Base-by-base conservation (phyloP, 108 stramenopile genomes). In the Conticribra weissflogii region DNA sequence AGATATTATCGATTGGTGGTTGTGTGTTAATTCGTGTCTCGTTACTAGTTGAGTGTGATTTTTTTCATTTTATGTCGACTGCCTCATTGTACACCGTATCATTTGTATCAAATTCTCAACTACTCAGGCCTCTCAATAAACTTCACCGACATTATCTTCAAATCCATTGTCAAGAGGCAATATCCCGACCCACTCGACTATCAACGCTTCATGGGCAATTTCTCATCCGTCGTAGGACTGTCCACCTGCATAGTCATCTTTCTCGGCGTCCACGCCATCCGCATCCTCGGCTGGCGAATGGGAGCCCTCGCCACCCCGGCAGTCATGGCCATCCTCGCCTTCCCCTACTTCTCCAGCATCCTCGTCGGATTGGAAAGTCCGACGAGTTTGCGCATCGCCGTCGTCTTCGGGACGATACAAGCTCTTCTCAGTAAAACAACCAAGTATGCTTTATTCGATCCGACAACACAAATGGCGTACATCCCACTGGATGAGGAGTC, bases 81-180 rank as follows among this genome's bases (percentile, higher is more conserved):
- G 14, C 41, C 22, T 0, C 21, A 41, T 60, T 17, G 2, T 44
- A 21, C 21, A 33, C 22, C 0, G 9, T 51, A 21, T 19, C 50
- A 51, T 18, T 51, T 3, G 17, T 4, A 18, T 17, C 18, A 18
- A 19, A 18, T 17, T 18, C 19, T 17, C 7, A 31, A 0, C 18
- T 15, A 31, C 24, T 17, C 36, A 76, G 75, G 97, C 14, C 86
- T 98, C 41, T 88, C 92, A 61, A 97, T 98, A 74, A 96, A 97
- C 74, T 95, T 97, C 63, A 96, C 97, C 17, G 97, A 98, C 64
- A 92, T 98, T 63, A 93, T 98, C 81, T 98, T 95, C 96, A 98
- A 98, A 74, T 92, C 92, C 8, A 80, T 96, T 76, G 93, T 98
- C 44, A 95, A 96, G 63, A 83, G 81, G 51, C 88, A 96, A 81